These are phyloP conservation scores for Platanthera guangdongensis DNA, from an alignment of 106 monocot genomes.

Conservation along the genomic window DNA sequence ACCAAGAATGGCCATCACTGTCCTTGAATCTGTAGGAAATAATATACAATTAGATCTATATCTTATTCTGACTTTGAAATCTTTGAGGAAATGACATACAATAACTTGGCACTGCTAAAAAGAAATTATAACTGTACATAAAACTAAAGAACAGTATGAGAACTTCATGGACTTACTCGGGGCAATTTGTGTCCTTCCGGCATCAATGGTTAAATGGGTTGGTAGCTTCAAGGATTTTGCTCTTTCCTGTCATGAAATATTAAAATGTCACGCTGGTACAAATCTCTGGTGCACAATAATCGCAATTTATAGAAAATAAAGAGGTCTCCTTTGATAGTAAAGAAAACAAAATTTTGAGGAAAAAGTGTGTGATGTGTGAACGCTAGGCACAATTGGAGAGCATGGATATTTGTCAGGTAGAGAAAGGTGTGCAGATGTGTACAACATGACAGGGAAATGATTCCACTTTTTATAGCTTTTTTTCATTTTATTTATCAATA, in stretches of 20 bases:
- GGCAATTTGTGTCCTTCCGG: constrained; percentile 97
- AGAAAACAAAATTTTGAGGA: too few species aligned
- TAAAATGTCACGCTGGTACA: neutral
- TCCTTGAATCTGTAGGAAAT: constrained; percentile 84
- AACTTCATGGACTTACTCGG: constrained; percentile 58
- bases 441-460: neutral
- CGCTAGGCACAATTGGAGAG: too few species aligned
- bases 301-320: neutral
- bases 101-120: neutral
- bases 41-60: constrained; percentile 4
- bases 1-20: constrained; percentile 98
- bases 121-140: neutral
- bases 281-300: neutral
- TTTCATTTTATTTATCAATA: neutral
- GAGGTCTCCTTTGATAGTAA: too few species aligned
- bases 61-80: neutral
- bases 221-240: constrained; percentile 85
- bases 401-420: neutral
- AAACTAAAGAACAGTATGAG: neutral
- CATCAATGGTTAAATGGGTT: constrained; percentile 89
- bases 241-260: constrained; percentile 39
- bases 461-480: neutral
- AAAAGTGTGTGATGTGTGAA: too few species aligned
- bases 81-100: constrained; percentile 6
- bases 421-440: neutral